Base-by-base conservation (phyloP, 768 basidiomycete species). In the Hydnomerulius pinastri region DNA sequence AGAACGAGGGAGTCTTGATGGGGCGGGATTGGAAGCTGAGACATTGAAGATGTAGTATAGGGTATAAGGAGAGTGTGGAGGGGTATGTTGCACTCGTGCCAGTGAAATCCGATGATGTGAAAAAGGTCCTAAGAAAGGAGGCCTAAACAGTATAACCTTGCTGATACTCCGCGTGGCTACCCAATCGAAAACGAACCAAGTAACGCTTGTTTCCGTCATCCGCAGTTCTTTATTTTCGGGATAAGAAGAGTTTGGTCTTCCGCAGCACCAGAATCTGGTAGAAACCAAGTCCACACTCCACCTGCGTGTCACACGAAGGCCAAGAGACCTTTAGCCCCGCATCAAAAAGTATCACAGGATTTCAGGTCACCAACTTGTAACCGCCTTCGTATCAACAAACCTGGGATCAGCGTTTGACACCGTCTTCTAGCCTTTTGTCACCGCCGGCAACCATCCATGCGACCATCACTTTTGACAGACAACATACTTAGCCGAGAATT, bases 1-100 rank as follows among this genome's bases (percentile, higher is more conserved):
- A 72, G 60, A 51, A 65, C 63, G 40, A 50, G 42, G 7, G 43
- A 28, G 47, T 65, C 65, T 39, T 59, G 51, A 21, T 30, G 57
- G 4, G 53, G 51, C 6, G 51, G 49, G 0, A 30, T 21, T 13
- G 47, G 35, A 13, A 54, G 47, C 25, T 66, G 61, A 18, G 66
- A 56, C 65, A 63, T 64, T 57, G 46, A 46, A 29, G 59, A 8
- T n/a, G n/a, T n/a, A n/a, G n/a, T n/a, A 40, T 36, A 30, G 61
- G 64, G 65, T 67, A 69, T 65, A 57, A 55, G 45, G 39, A 38
- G 30, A 21, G 9, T 53, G 50, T 56, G 58, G 46, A 39, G 43
- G 44, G 29, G 40, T 33, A 29, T 35, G 48, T 47, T 17, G 20
- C 25, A 13, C 13, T 6, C n/a, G n/a, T n/a, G n/a, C n/a, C n/a